phyloP scores from a whole-genome alignment of 1,284 basidiomycete genomes.

The Malassezia psittaci region DNA sequence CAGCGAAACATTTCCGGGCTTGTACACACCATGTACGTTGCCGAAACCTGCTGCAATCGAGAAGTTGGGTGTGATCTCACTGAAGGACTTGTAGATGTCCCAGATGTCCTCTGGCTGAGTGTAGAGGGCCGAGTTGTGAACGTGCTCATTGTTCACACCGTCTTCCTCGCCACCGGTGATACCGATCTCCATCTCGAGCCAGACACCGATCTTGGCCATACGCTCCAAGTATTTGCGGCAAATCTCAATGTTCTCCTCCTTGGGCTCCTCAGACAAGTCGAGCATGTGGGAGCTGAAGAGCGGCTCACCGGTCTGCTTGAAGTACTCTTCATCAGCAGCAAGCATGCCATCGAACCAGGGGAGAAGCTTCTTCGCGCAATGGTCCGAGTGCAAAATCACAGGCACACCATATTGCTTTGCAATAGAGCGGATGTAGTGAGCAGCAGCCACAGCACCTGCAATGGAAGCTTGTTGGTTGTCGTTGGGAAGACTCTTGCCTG shows the following conservation, averaged over 20 bases:
- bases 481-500: slow-evolving; percentile 90
- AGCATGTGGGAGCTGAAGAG: slow-evolving; percentile 99
- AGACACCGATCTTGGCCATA: slow-evolving; percentile 72
- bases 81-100: slow-evolving; percentile 77
- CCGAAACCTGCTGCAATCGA: slow-evolving; percentile 93
- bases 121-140: slow-evolving; percentile 88
- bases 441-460: slow-evolving; percentile 79
- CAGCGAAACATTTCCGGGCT: slow-evolving; percentile 60
- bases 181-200: slow-evolving; percentile 99
- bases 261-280: slow-evolving; percentile 93
- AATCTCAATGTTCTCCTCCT: slow-evolving; percentile 89
- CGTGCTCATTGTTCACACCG: slow-evolving; percentile 66
- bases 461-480: slow-evolving; percentile 95
- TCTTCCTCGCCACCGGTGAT: slow-evolving; percentile 99
- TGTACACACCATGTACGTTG: slow-evolving; percentile 64
- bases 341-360: slow-evolving; percentile 99
- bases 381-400: slow-evolving; percentile 95
- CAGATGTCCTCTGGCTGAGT: slow-evolving; percentile 89
- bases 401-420: slow-evolving; percentile 60
- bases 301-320: slow-evolving; percentile 72
- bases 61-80: slow-evolving; percentile 82
- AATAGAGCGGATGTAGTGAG: slow-evolving; percentile 72
- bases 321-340: slow-evolving; percentile 87
- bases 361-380: slow-evolving; percentile 96
- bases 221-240: slow-evolving; percentile 93